Percentiles rank a stretch among this genome's conserved stretches.
Conservation (phyloP, 2,329 filamentous ascomycete species). For the Thelonectria blattea region DNA sequence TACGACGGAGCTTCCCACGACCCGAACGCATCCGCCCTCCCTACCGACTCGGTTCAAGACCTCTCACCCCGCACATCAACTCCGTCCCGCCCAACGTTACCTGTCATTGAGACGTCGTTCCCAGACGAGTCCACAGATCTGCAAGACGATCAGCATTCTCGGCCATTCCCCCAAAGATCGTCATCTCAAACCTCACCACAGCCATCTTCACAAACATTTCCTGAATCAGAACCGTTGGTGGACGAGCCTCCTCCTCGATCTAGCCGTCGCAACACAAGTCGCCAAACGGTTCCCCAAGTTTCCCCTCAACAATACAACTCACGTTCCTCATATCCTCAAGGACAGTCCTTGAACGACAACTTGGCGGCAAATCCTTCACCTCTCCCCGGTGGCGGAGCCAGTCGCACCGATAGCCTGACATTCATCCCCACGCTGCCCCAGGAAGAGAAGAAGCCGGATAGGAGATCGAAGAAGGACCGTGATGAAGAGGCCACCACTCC, state of each 20-base stretch:
- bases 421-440: conserved; percentile 74
- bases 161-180: conserved; percentile 58
- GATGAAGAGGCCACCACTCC: conserved; percentile 65
- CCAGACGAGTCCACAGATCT: conserved; percentile 45
- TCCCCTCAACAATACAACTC: conserved; percentile 38
- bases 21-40: conserved; percentile 27
- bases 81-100: conserved; percentile 32
- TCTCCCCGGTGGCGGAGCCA: conserved; percentile 70
- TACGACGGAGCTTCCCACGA: conserved; percentile 49
- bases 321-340: conserved; percentile 36
- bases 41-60: conserved; percentile 39
- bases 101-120: conserved; percentile 70
- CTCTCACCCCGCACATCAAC: conserved; percentile 45
- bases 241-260: conserved; percentile 57
- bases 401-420: conserved; percentile 76
- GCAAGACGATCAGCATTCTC: conserved; percentile 35
- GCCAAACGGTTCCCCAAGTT: conserved; percentile 28
- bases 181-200: conserved; percentile 61
- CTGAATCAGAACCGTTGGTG: conserved; percentile 33
- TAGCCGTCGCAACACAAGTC: conserved; percentile 28
- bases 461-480: conserved; percentile 76
- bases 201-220: conserved; percentile 44
- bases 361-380: conserved; percentile 59
- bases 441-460: conserved; percentile 79
- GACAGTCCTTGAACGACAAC: conserved; percentile 39